A percentile compares a stretch with the other conserved stretches of the same genome.
Evolutionary conservation across 2,329 filamentous ascomycete species (phyloP).

Genomic region (Geosmithia flava): DNA sequence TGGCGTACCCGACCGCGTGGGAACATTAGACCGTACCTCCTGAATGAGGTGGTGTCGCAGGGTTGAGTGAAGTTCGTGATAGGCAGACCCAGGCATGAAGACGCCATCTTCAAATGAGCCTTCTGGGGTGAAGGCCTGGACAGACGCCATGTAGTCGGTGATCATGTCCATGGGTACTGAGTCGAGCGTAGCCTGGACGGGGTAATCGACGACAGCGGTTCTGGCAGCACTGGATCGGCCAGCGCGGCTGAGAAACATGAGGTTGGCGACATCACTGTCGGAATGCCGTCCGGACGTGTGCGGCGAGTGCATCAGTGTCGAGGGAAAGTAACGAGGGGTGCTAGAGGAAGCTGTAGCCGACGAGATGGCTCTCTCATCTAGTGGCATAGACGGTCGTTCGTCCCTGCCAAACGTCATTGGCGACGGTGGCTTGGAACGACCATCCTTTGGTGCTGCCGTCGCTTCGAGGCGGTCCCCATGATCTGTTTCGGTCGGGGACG

Average conservation of each 20-base stretch:
- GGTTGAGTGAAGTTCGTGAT: constrained; percentile 31
- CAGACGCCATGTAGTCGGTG: neutral
- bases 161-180: neutral
- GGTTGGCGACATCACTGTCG: neutral
- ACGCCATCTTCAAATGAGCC: constrained; percentile 24
- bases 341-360: neutral
- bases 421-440: neutral
- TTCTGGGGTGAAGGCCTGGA: constrained; percentile 14
- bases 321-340: neutral
- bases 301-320: neutral
- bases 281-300: neutral
- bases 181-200: constrained; percentile 7
- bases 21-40: constrained; percentile 25
- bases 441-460: neutral
- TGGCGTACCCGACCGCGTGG: constrained; percentile 12
- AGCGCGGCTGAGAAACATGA: constrained; percentile 1
- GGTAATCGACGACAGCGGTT: constrained; percentile 9
- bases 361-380: neutral
- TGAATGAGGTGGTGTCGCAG: constrained; percentile 30
- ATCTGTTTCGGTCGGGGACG: neutral
- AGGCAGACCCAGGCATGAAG: constrained; percentile 32
- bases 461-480: neutral
- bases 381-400: neutral
- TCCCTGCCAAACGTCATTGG: neutral
- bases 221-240: constrained; percentile 1